Conservation (phyloP, 2,329 filamentous ascomycete genomes). For the Epichloe brachyelytri region DNA sequence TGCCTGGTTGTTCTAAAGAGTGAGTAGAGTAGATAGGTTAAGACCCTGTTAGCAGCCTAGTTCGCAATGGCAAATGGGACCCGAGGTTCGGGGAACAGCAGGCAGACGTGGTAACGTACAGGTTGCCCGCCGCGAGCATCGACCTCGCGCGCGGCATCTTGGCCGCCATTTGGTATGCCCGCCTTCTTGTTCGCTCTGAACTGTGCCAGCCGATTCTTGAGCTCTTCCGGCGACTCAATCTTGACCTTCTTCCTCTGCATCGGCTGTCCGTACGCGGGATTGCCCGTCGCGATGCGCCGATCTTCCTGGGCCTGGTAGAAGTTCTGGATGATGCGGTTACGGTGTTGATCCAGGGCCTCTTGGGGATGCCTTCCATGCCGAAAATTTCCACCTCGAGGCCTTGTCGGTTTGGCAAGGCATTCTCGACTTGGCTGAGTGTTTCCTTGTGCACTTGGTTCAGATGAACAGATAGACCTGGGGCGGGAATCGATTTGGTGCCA, state of each 20-base stretch:
- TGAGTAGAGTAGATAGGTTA: constrained; percentile 9
- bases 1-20: constrained; percentile 8
- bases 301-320: constrained; percentile 81
- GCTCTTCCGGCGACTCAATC: constrained; percentile 61
- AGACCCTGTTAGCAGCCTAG: neutral
- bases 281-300: constrained; percentile 68
- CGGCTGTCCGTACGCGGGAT: constrained; percentile 57
- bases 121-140: constrained; percentile 14
- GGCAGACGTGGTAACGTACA: constrained; percentile 6
- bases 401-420: constrained; percentile 76
- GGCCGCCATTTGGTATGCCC: constrained; percentile 1
- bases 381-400: constrained; percentile 92
- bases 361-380: constrained; percentile 92
- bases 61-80: neutral
- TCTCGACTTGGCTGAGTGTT: constrained; percentile 73
- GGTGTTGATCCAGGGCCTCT: constrained; percentile 70
- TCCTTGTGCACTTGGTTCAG: constrained; percentile 99
- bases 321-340: constrained; percentile 71
- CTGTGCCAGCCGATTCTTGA: constrained; percentile 69
- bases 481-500: neutral
- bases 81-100: neutral
- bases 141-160: neutral
- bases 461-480: constrained; percentile 76
- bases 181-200: constrained; percentile 50
- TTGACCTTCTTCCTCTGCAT: constrained; percentile 55